Evolutionary conservation across 768 basidiomycete genomes (phyloP).

Genomic region (Boletus patriciae): DNA sequence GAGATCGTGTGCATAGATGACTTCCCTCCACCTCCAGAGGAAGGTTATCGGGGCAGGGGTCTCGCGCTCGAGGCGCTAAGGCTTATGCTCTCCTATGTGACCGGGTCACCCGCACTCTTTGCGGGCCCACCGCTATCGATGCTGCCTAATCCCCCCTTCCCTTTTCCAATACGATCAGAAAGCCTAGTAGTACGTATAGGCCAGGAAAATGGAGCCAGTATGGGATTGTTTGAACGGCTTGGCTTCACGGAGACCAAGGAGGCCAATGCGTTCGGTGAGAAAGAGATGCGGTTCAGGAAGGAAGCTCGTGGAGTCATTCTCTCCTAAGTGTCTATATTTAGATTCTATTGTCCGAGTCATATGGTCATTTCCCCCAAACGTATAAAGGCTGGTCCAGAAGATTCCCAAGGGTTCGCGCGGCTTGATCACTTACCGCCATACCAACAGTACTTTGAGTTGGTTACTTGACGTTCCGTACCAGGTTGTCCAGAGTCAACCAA

Average conservation of each 20-base stretch:
- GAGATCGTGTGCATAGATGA: background rate
- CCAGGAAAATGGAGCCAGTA: constrained; percentile 65
- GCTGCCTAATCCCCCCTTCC: constrained; percentile 33
- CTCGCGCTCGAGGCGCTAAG: constrained; percentile 60
- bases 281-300: constrained; percentile 64
- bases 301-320: background rate
- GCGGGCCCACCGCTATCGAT: constrained; percentile 11
- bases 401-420: background rate
- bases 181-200: constrained; percentile 71
- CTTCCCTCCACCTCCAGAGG: constrained; percentile 45
- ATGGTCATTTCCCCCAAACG: background rate
- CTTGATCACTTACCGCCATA: constrained; percentile 16
- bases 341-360: constrained; percentile 21
- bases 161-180: constrained; percentile 44
- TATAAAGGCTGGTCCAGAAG: constrained; percentile 7
- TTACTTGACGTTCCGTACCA: background rate
- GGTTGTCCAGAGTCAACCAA: background rate
- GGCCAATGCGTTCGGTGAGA: constrained; percentile 76
- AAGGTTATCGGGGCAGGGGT: constrained; percentile 66
- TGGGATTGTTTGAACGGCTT: constrained; percentile 69
- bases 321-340: constrained; percentile 1
- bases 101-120: constrained; percentile 38
- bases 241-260: constrained; percentile 70
- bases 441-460: background rate
- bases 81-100: constrained; percentile 68